phyloP scores from a whole-genome alignment of 108 stramenopile genomes.

The Fragilariopsis cylindrus region DNA sequence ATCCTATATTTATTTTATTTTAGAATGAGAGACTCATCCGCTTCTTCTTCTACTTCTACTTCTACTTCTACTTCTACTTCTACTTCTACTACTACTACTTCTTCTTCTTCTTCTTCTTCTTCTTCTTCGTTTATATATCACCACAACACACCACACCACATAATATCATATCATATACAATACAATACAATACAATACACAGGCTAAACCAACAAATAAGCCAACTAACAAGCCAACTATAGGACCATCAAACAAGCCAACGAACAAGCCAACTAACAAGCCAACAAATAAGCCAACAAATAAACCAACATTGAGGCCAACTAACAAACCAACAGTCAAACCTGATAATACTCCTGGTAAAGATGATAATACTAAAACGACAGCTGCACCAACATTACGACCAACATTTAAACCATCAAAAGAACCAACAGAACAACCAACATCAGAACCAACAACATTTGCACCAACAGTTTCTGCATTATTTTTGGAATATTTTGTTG shows the following conservation, averaged over 20 bases:
- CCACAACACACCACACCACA: not conserved
- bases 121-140: no score
- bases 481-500: no score
- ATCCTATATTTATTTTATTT: no score
- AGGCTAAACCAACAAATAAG: not conserved
- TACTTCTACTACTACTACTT: no score
- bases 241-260: not conserved
- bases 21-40: no score
- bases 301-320: not conserved
- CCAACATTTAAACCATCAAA: not conserved
- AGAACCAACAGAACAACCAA: not conserved
- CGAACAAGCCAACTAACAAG: not conserved
- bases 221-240: not conserved
- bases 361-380: not conserved
- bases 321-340: no score
- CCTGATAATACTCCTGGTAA: no score
- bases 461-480: not conserved
- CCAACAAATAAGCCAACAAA: not conserved
- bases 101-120: no score
- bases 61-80: no score
- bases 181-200: no score
- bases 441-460: not conserved
- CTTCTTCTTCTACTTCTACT: no score
- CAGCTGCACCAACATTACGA: not conserved
- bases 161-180: no score